These are phyloP conservation scores for Ceratorhiza oryzae-sativae DNA, from an alignment of 1,284 basidiomycete genomes.

Conservation along the genomic window DNA sequence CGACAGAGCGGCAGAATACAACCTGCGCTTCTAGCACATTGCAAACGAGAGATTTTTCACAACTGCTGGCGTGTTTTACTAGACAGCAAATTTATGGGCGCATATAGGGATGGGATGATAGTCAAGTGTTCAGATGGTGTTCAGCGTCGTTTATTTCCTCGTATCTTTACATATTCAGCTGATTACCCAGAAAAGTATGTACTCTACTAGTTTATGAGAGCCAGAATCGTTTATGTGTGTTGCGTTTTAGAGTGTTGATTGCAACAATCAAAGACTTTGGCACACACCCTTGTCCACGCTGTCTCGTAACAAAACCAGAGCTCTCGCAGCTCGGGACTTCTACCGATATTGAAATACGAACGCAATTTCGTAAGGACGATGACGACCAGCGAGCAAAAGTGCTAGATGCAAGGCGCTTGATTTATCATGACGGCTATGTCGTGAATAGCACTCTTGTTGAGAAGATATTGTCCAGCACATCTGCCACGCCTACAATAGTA, in stretches of 20 bases:
- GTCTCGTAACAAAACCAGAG: constrained; percentile 16
- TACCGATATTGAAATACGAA: constrained; percentile 41
- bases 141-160: constrained; percentile 42
- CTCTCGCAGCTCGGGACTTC: constrained; percentile 28
- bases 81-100: constrained; percentile 48
- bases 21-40: constrained; percentile 44
- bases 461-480: constrained; percentile 13
- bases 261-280: constrained; percentile 41
- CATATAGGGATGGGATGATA: constrained; percentile 48
- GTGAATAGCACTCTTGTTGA: constrained; percentile 36
- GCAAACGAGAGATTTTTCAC: constrained; percentile 49
- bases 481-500: constrained; percentile 34
- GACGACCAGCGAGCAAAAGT: background rate
- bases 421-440: constrained; percentile 12
- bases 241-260: constrained; percentile 30
- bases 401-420: background rate
- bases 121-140: constrained; percentile 46
- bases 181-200: constrained; percentile 52
- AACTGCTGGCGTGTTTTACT: constrained; percentile 47
- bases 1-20: background rate
- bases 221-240: background rate
- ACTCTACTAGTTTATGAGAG: background rate
- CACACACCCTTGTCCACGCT: constrained; percentile 41
- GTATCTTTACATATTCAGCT: constrained; percentile 47
- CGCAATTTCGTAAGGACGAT: background rate